Percentiles rank a stretch among this genome's conserved stretches.
Evolutionary conservation across 805 yeast genomes (phyloP).

Genomic region (Metschnikowia peoriensis): DNA sequence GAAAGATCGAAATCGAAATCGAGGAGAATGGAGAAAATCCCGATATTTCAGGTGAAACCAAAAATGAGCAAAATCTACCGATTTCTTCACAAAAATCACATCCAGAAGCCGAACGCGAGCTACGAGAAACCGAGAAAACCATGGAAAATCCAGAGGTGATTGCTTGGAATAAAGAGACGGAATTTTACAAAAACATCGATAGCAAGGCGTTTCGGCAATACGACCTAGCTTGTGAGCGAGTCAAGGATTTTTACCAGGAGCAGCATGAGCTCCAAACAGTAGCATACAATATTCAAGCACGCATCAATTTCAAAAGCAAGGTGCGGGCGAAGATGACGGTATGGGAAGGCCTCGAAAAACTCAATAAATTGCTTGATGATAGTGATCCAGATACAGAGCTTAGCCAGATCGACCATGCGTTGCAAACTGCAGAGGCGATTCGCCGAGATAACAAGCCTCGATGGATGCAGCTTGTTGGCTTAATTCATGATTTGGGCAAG

Average conservation of each 20-base stretch:
- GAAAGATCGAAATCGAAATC: conserved; percentile 9
- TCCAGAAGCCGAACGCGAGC: not conserved
- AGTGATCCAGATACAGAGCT: conserved; percentile 75
- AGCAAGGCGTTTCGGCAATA: conserved; percentile 56
- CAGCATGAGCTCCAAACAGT: conserved; percentile 72
- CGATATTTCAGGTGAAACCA: not conserved
- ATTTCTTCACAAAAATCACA: not conserved
- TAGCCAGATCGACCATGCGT: conserved; percentile 72
- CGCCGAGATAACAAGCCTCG: conserved; percentile 64
- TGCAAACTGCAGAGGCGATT: conserved; percentile 75
- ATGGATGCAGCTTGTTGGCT: conserved; percentile 74
- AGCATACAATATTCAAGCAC: conserved; percentile 67
- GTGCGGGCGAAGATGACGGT: conserved; percentile 64
- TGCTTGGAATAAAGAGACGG: conserved; percentile 24
- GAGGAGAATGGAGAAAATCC: not conserved
- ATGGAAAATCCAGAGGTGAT: not conserved
- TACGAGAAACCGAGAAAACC: not conserved
- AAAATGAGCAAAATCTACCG: not conserved
- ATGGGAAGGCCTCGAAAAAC: conserved; percentile 66
- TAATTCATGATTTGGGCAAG: conserved; percentile 71
- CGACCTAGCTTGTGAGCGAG: conserved; percentile 67
- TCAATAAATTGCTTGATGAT: conserved; percentile 64
- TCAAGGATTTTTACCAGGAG: conserved; percentile 61
- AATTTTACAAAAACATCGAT: conserved; percentile 32
- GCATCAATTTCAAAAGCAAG: conserved; percentile 69